Evolutionary conservation across 441 rosid species (phyloP).

Genomic region (Rhodomyrtus psidioides): DNA sequence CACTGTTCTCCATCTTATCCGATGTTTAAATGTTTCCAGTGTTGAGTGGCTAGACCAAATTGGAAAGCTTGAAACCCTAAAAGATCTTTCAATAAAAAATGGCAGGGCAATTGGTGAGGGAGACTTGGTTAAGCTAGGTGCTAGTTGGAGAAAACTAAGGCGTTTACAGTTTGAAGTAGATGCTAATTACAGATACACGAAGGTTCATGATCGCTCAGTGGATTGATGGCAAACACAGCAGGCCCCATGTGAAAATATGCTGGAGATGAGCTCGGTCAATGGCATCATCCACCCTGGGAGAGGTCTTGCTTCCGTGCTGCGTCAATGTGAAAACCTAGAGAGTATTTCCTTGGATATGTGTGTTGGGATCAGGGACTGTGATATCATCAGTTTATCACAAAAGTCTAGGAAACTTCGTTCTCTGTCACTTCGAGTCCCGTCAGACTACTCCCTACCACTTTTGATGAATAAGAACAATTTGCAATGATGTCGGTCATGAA

Average conservation of each 20-base stretch:
- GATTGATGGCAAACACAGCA: conserved; percentile 65
- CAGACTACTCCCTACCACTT: conserved; percentile 62
- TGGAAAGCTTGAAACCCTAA: conserved; percentile 58
- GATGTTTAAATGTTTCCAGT: conserved; percentile 70
- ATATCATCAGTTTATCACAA: conserved; percentile 46
- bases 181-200: conserved; percentile 74
- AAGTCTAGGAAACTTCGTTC: conserved; percentile 49
- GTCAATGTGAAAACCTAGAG: conserved; percentile 64
- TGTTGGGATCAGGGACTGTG: conserved; percentile 65
- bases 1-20: conserved; percentile 47
- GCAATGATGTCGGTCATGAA: conserved; percentile 16
- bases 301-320: conserved; percentile 71
- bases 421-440: conserved; percentile 60
- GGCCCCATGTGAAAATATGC: conserved; percentile 58
- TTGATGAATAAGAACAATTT: conserved; percentile 54
- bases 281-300: conserved; percentile 77
- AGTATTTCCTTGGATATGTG: conserved; percentile 86
- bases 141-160: conserved; percentile 53
- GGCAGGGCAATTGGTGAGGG: conserved; percentile 82
- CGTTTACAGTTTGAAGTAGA: conserved; percentile 71
- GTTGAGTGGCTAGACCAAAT: conserved; percentile 77
- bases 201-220: conserved; percentile 58
- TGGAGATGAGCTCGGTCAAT: conserved; percentile 63
- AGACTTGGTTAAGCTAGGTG: conserved; percentile 69
- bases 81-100: conserved; percentile 64